Percentiles rank a stretch among this genome's conserved stretches.
Conservation (phyloP, 257 asterid genomes). For the Lantana camara region DNA sequence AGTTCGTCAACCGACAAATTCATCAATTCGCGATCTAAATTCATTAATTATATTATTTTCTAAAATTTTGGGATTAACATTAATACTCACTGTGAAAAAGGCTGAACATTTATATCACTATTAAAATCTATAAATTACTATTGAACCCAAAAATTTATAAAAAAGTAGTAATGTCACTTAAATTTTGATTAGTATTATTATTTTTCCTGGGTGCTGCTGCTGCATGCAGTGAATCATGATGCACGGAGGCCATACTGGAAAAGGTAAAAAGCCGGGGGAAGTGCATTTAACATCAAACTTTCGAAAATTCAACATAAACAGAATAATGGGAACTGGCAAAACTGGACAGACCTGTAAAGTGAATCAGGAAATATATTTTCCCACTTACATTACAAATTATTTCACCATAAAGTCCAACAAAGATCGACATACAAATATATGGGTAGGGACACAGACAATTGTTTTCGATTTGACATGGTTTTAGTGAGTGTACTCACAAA, state of each 20-base stretch:
- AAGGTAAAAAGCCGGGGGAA: slow-evolving; percentile 28
- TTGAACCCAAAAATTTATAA: neutral
- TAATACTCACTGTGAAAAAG: too few species aligned
- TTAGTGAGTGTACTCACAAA: slow-evolving; percentile 17
- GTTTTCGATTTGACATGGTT: slow-evolving; percentile 15
- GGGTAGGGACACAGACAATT: neutral
- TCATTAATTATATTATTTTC: too few species aligned
- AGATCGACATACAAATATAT: neutral
- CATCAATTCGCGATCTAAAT: too few species aligned
- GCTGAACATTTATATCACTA: too few species aligned
- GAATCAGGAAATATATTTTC: slow-evolving; percentile 6
- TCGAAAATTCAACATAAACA: slow-evolving; percentile 32
- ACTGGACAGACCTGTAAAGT: slow-evolving; percentile 40
- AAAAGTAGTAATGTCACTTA: neutral
- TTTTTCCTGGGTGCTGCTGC: neutral
- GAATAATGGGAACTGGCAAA: slow-evolving; percentile 29
- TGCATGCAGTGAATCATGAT: slow-evolving; percentile 1
- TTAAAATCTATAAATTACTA: too few species aligned
- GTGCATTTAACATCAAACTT: slow-evolving; percentile 21
- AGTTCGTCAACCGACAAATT: too few species aligned
- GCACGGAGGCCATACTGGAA: slow-evolving; percentile 37
- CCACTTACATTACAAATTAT: slow-evolving; percentile 17
- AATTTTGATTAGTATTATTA: neutral
- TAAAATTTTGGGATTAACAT: too few species aligned
- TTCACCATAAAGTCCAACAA: slow-evolving; percentile 18